Base-by-base conservation (phyloP, 2,329 filamentous ascomycete genomes). In the Xylariales sp. region DNA sequence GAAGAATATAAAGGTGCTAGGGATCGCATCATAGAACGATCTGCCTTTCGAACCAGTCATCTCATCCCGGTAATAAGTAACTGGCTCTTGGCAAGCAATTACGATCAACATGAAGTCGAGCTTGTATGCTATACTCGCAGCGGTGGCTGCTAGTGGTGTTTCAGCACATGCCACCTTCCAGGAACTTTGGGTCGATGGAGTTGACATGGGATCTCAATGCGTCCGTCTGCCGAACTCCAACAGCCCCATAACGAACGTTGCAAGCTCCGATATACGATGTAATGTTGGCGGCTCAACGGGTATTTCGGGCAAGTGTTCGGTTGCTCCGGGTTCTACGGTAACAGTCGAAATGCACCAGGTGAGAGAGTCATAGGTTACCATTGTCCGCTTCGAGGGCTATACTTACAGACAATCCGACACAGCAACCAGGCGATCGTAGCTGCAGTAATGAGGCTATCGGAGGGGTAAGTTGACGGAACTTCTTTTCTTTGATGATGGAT, bases 291-390 rank as follows among this genome's bases (percentile, higher is more conserved):
- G 58, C 16, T 56, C 52, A 7, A 54, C 47, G n/a, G 50, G 59
- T 12, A 60, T 65, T 4, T 44, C 59, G 2, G 60, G 58, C 11
- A 70, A 72, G 49, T 76, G 72, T 52, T 52, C 61, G 15, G 70
- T 74, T 21, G 56, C 59, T 21, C 70, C 71, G 3, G 73, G 74
- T 3, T 59, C 61, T 4, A 71, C 62, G 1, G 66, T 78, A 11
- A 76, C 74, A 0, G 64, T 78, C 6, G 76, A 79, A 58, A 79
- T 80, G 71, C 75, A 80, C 59, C 68, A 71, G 53, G 62, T 64
- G 46, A 6, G 49, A 34, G 20, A 7, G 7, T 8, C n/a, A 8
- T n/a, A 27, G n/a, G n/a, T 27, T 8, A n/a, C 8, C 22, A 20
- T 19, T 12, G 4, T 12, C 14, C 18, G 2, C 19, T 35, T 15